These are phyloP conservation scores for Saksenaea vasiformis DNA, from an alignment of 371 early-diverging fungal species.

Conservation along the genomic window DNA sequence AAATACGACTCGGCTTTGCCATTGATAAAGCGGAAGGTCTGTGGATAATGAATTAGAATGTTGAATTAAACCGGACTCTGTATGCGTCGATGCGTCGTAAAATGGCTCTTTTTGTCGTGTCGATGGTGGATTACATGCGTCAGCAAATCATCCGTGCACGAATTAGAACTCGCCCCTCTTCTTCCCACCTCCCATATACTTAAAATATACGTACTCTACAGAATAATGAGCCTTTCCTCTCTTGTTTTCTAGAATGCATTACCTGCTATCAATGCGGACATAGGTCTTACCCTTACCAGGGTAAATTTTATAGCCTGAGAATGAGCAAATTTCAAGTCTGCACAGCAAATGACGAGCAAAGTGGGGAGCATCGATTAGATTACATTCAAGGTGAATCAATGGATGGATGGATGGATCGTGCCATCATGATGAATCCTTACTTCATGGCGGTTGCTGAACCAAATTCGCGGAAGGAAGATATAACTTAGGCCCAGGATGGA, in stretches of 20 bases:
- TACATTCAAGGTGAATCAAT: neutral
- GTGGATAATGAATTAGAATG: slow-evolving; percentile 8
- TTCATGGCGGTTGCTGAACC: slow-evolving; percentile 6
- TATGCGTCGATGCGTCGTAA: neutral
- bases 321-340: slow-evolving; percentile 91
- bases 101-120: neutral
- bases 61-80: neutral
- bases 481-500: neutral
- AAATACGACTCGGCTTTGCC: slow-evolving; percentile 95
- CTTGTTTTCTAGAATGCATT: slow-evolving; percentile 4
- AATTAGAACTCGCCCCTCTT: neutral
- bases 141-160: neutral
- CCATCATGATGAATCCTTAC: neutral
- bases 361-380: neutral
- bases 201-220: slow-evolving; percentile 1
- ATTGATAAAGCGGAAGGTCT: slow-evolving; percentile 95
- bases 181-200: neutral
- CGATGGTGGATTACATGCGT: neutral
- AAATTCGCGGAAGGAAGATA: slow-evolving; percentile 3
- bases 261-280: slow-evolving; percentile 89
- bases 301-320: slow-evolving; percentile 98
- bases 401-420: neutral
- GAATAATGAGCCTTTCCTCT: neutral
- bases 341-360: neutral
- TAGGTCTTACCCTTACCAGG: slow-evolving; percentile 95